Conservation (phyloP, 345 rosid genomes). For the Cochlearia excelsa region DNA sequence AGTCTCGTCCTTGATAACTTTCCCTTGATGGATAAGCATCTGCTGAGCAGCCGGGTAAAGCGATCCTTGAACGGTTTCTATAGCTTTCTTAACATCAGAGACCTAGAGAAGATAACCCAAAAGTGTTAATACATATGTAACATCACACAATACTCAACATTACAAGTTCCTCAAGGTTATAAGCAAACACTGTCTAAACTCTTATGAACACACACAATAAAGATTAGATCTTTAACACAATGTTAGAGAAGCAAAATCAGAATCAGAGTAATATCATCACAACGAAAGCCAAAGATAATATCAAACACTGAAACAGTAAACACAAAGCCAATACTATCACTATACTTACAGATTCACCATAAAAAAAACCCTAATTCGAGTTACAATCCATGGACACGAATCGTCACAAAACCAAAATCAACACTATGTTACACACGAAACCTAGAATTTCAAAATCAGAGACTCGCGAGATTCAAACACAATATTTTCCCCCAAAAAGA, state of each 20-base stretch:
- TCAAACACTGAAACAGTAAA: too few species aligned
- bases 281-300: too few species aligned
- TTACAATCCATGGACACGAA: conserved; percentile 7
- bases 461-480: conserved; percentile 8
- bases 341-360: neutral
- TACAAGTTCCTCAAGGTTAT: conserved; percentile 3
- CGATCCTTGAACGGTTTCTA: conserved; percentile 66
- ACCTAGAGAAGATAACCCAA: conserved; percentile 40
- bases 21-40: conserved; percentile 87
- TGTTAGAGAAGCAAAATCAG: too few species aligned
- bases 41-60: conserved; percentile 70
- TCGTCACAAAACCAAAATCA: conserved; percentile 7
- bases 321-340: conserved; percentile 7
- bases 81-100: conserved; percentile 60
- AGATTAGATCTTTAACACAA: too few species aligned
- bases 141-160: too few species aligned
- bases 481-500: neutral
- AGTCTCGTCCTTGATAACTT: conserved; percentile 66
- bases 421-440: conserved; percentile 8
- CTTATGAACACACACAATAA: too few species aligned
- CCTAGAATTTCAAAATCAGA: conserved; percentile 25
- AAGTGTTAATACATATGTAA: neutral
- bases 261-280: too few species aligned
- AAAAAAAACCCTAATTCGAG: conserved; percentile 33
- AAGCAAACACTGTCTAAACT: too few species aligned